phyloP scores from a whole-genome alignment of 2,329 filamentous ascomycete genomes.

The Pseudogymnoascus sp. region DNA sequence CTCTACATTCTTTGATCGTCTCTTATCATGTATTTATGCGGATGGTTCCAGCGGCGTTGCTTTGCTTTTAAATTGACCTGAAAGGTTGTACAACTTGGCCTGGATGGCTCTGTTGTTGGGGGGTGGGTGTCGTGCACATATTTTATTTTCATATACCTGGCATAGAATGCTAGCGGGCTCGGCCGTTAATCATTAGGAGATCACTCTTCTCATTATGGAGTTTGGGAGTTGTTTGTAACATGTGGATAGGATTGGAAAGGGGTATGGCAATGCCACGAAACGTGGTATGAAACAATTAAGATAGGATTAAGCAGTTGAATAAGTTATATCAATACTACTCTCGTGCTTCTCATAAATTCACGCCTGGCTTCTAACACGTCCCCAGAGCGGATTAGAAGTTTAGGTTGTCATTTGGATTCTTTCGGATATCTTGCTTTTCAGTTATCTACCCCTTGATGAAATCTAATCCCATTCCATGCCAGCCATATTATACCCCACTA shows the following conservation, averaged over 20 bases:
- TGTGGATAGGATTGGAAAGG: slow-evolving; percentile 4
- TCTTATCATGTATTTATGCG: slow-evolving; percentile 1
- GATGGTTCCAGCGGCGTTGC: slow-evolving; percentile 4
- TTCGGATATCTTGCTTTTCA: neutral
- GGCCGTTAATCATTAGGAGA: slow-evolving; percentile 6
- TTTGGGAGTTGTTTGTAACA: slow-evolving; percentile 3
- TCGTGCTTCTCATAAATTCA: neutral
- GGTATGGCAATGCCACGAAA: neutral
- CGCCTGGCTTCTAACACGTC: neutral
- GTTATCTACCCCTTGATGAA: neutral
- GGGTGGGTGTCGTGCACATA: neutral
- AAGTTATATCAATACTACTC: neutral
- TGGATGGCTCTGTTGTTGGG: neutral
- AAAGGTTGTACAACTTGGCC: slow-evolving; percentile 6
- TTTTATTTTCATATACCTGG: slow-evolving; percentile 1
- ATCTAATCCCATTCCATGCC: neutral
- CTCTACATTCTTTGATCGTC: slow-evolving; percentile 12
- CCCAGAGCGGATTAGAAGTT: neutral
- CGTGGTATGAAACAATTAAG: slow-evolving; percentile 1
- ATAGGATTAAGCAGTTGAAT: neutral
- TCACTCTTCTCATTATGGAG: slow-evolving; percentile 4
- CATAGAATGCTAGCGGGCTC: slow-evolving; percentile 5
- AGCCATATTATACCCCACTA: neutral
- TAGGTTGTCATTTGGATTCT: neutral
- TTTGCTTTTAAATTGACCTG: slow-evolving; percentile 5